Evolutionary conservation across 2,329 filamentous ascomycete species (phyloP).

Genomic region (Cladobotryum protrusum): DNA sequence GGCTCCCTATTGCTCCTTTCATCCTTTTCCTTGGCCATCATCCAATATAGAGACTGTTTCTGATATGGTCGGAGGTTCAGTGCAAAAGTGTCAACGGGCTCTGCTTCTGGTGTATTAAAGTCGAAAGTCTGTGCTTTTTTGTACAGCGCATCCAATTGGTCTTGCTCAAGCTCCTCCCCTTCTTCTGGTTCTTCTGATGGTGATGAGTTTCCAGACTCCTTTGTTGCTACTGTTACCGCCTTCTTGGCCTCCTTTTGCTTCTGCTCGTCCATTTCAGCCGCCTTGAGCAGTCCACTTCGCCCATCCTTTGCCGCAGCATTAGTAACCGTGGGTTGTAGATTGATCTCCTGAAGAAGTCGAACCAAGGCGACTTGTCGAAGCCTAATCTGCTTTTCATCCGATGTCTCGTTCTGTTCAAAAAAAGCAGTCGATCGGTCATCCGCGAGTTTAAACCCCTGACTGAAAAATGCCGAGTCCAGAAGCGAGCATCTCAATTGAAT

Average conservation of each 20-base stretch:
- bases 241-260: slow-evolving; percentile 52
- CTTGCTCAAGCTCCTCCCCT: slow-evolving; percentile 85
- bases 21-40: slow-evolving; percentile 88
- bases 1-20: slow-evolving; percentile 61
- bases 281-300: slow-evolving; percentile 75
- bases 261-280: slow-evolving; percentile 83
- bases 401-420: slow-evolving; percentile 77
- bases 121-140: slow-evolving; percentile 96
- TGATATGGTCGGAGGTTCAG: slow-evolving; percentile 88
- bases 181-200: slow-evolving; percentile 69
- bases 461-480: slow-evolving; percentile 66
- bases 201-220: slow-evolving; percentile 39
- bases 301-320: slow-evolving; percentile 75
- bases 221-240: slow-evolving; percentile 14
- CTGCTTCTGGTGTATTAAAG: slow-evolving; percentile 80
- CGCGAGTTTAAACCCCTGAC: slow-evolving; percentile 50
- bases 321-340: slow-evolving; percentile 66
- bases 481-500: slow-evolving; percentile 78
- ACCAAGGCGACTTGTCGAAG: slow-evolving; percentile 83
- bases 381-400: slow-evolving; percentile 76
- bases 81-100: slow-evolving; percentile 74
- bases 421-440: slow-evolving; percentile 66
- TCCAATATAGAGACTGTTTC: slow-evolving; percentile 93
- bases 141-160: slow-evolving; percentile 89
- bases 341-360: slow-evolving; percentile 83